Evolutionary conservation across 441 rosid genomes (phyloP).

Genomic region (Aquilaria agallochum): DNA sequence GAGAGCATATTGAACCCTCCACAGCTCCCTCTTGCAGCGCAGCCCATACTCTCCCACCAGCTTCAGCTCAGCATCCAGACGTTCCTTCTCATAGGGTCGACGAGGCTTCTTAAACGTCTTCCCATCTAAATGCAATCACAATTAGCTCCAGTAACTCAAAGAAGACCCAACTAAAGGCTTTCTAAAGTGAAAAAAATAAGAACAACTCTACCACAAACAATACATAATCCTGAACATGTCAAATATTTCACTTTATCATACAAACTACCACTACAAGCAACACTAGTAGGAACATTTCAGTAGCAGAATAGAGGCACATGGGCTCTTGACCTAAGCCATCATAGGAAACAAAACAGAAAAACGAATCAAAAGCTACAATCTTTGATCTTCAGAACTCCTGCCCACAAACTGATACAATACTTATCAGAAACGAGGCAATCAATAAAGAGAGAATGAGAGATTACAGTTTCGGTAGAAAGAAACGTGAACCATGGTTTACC

Average conservation of each 20-base stretch:
- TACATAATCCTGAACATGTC: no score
- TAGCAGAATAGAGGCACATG: background rate
- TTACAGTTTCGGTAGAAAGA: constrained; percentile 73
- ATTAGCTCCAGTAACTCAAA: background rate
- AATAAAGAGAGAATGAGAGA: constrained; percentile 14
- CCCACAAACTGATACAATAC: no score
- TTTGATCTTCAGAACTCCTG: no score
- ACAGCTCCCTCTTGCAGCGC: constrained; percentile 76
- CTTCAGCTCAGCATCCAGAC: constrained; percentile 77
- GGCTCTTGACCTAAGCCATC: background rate
- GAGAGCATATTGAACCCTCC: constrained; percentile 81
- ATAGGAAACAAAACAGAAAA: no score
- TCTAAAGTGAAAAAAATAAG: no score
- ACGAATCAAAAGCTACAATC: background rate
- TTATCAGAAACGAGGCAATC: background rate
- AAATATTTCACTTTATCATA: no score
- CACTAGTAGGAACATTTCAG: background rate
- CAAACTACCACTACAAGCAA: background rate
- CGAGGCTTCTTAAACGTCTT: constrained; percentile 89
- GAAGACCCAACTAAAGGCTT: no score
- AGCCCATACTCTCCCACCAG: constrained; percentile 86
- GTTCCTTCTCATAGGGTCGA: constrained; percentile 92
- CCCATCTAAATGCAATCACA: constrained; percentile 36
- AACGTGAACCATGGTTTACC: constrained; percentile 58
- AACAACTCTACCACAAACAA: no score